Base-by-base conservation (phyloP, 1,284 basidiomycete species). In the Cerrena zonata region DNA sequence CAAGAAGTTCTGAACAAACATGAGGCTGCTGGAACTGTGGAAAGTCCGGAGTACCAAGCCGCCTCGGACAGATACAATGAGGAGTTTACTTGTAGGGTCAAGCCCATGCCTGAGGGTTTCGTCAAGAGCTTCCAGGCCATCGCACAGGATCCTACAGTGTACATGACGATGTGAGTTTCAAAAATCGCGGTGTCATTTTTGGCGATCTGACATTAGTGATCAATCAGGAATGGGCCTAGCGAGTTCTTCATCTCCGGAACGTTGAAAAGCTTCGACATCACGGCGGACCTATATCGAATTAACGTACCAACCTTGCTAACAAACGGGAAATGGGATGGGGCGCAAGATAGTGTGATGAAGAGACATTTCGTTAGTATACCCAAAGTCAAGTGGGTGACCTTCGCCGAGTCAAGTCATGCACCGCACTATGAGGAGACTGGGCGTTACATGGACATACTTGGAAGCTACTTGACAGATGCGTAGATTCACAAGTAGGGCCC, bases 301-400 rank as follows among this genome's bases (percentile, higher is more conserved):
- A 60, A 56, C 2, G 71, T 68, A 2, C 69, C 77, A 2, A 79
- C 78, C 1, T 62, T 82, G 15, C 53, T 84, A 22, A 61, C 75
- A 37, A 83, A 80, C 47, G 76, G 78, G 3, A 65, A 61, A 11
- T 70, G 73, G 48, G 80, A 82, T 51, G 72, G 77, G 58, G 76
- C 73, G 11, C 70, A 73, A 36, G 78, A 81, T 57, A 58, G 59
- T 5, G 58, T 61, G n/a, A 63, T 80, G 39, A 54, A 60, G 3
- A 76, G 75, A 4, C 78, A 70, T 57, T 79, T 80, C 56, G 56
- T 66, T 25, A 52, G 58, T 15, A 71, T 82, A 12, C 64, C 68
- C 12, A 69, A 69, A 48, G 61, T 63, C 21, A 64, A 61, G 48
- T 65, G 61, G 64, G 57, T 57, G 44, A 56, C 60, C 7, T 64